Evolutionary conservation across 2,329 filamentous ascomycete genomes (phyloP), one percentile per base, ranked within the genome.

Genomic region (Chaetoscypha palmicola): DNA sequence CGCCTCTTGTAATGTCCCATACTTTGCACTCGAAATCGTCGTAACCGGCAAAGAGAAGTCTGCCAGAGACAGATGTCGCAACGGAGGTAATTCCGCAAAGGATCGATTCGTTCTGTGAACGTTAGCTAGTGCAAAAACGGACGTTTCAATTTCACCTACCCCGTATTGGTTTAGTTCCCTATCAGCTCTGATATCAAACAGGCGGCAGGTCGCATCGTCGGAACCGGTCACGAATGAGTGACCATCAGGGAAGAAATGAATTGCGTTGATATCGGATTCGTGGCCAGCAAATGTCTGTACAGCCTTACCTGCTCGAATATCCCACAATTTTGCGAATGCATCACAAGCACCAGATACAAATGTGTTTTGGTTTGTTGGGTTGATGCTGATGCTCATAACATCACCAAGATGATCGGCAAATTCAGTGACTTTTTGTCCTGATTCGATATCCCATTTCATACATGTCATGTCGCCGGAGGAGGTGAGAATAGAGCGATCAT

Each of bases 1-100:
- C 92, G 52, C 91, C 92, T 55, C 92, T 85, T 45, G 94, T 88
- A 51, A 95, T 81, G 68, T 98, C 92, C 92, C 92, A 98, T 49
- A 97, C 92, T 84, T 97, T 98, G 90, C 92, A 98, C 70, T 98
- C 92, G 61, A 95, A 98, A 64, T 98, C 92, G 62, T 98, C 92
- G 62, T 98, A 98, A 56, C 92, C 92, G 44, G 92, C 92, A 65
- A 98, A 98, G 31, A 98, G 73, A 60, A 98, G 73, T 64, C 92
- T 81, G 47, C 92, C 92, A 46, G 92, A 98, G 11, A 98, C 91
- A 12, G 92, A 98, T 59, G 94, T 97, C 47, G 91, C 92, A 37
- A 98, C 92, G 3, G 92, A 98, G 19, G 92, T 98, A 60, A 98
- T 97, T 60, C 92, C 92, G 64, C 92, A 98, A 41, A 96, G 80